Evolutionary conservation across 805 yeast genomes (phyloP), one percentile per base, ranked within the genome.

Genomic region (Phaffomyces opuntiae): DNA sequence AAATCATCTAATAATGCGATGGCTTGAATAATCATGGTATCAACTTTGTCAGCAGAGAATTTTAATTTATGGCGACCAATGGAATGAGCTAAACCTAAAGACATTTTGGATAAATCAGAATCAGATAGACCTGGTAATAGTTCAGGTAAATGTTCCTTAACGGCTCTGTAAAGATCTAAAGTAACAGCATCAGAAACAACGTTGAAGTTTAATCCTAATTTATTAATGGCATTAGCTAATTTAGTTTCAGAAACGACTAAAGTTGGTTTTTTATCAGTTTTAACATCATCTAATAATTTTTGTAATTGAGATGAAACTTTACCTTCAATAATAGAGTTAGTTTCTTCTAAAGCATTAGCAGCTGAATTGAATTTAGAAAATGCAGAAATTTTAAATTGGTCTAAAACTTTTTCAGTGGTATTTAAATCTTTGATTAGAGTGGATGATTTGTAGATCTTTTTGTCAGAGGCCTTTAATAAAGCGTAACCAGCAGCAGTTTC

Each of bases 401-500:
- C 76, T 47, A 89, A 76, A 50, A 90, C 96, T 67, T 87, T 85
- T 53, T 84, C 95, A 41, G 95, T 80, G 42, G 87, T 68, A 68
- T 86, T 75, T 61, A 90, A 75, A 65, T 89, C 96, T 53, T 82
- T 77, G 54, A 86, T 69, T 56, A 90, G 71, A 48, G 80, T 65
- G 45, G 84, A 67, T 25, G 93, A 81, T 73, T 90, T 91, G 78
- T 91, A 83, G 61, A 93, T 83, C 77, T 91, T 91, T 76, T 93
- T 93, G 77, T 93, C 98, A 53, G 96, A 83, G 48, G 97, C 96
- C 74, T 93, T 93, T 66, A 93, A 80, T 64, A 93, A 78, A 64
- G 99, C 99, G 68, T 93, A 93, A 64, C 99, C 99, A 44, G 99
- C 99, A 53, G 99, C 87, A 54, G 99, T 93, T 75, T 93, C 99